Evolutionary conservation across 176 grass and related monocot species (phyloP).

Genomic region (Coix lacrymajobi): DNA sequence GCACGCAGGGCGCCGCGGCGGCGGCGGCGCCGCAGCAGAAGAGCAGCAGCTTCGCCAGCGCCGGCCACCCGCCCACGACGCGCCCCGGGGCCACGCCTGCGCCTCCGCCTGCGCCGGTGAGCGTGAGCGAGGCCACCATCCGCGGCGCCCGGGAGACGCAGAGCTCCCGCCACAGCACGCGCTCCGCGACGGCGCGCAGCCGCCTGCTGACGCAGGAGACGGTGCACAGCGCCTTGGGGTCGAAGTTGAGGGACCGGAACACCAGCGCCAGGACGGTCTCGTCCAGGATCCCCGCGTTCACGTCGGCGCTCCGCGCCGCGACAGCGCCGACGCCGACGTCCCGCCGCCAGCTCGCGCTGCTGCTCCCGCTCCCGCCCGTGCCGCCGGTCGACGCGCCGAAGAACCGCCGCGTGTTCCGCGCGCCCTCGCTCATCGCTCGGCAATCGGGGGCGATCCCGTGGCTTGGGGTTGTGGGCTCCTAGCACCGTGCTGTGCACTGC

Average conservation of each 20-base stretch:
- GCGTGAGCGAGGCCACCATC: slow-evolving; percentile 49
- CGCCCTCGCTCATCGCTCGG: slow-evolving; percentile 19
- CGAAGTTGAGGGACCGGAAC: slow-evolving; percentile 53
- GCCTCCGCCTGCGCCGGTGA: background rate
- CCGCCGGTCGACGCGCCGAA: background rate
- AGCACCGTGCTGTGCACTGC: too few species aligned
- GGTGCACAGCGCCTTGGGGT: slow-evolving; percentile 44
- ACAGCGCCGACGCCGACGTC: background rate
- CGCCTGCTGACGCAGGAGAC: slow-evolving; percentile 46
- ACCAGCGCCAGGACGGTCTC: slow-evolving; percentile 53
- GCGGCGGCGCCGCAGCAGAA: slow-evolving; percentile 61
- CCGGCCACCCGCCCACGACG: slow-evolving; percentile 73
- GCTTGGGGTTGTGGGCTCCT: too few species aligned
- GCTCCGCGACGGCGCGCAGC: slow-evolving; percentile 69
- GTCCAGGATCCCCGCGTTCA: slow-evolving; percentile 54
- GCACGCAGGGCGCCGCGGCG: background rate
- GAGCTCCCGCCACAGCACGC: slow-evolving; percentile 83
- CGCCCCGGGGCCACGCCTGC: background rate
- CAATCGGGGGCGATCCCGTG: background rate
- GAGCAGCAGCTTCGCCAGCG: slow-evolving; percentile 73
- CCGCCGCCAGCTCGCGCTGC: background rate
- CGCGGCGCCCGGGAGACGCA: slow-evolving; percentile 68
- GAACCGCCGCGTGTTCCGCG: slow-evolving; percentile 24
- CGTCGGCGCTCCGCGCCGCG: background rate
- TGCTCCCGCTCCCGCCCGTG: background rate